A percentile compares a stretch with the other conserved stretches of the same genome.
phyloP scores from a whole-genome alignment of 768 basidiomycete genomes.

The Galerina marginata region DNA sequence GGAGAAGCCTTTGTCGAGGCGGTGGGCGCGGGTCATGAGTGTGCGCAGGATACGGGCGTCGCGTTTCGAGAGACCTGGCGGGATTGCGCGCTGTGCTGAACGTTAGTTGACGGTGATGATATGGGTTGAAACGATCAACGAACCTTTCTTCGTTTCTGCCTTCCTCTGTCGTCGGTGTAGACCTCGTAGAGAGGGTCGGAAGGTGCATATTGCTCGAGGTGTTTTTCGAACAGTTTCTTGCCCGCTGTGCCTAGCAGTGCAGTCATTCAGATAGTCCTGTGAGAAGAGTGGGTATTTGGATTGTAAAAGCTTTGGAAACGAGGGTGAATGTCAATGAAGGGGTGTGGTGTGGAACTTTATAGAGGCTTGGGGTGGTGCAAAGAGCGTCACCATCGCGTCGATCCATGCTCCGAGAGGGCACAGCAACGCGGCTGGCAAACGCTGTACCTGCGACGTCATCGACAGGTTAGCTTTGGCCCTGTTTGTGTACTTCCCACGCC shows the following conservation, averaged over 20 bases:
- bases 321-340: too few species aligned
- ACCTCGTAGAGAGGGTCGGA: constrained; percentile 77
- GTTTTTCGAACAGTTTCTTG: constrained; percentile 64
- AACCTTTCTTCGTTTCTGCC: constrained; percentile 63
- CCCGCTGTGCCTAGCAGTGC: constrained; percentile 51
- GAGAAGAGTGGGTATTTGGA: background rate
- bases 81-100: constrained; percentile 59
- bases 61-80: constrained; percentile 76
- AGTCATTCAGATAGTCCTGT: constrained; percentile 25
- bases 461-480: too few species aligned
- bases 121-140: constrained; percentile 14
- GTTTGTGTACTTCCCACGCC: too few species aligned
- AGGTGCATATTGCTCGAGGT: constrained; percentile 71
- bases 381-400: too few species aligned
- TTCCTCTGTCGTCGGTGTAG: constrained; percentile 60
- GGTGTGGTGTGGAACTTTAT: too few species aligned
- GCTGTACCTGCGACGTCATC: too few species aligned
- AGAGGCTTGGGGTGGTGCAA: too few species aligned
- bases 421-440: too few species aligned
- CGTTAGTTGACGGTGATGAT: too few species aligned
- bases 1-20: constrained; percentile 86
- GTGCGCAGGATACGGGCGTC: constrained; percentile 78
- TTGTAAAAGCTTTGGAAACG: too few species aligned
- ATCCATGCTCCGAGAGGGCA: too few species aligned
- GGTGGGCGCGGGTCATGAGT: constrained; percentile 81